Percentiles rank a stretch among this genome's conserved stretches.
Conservation (phyloP, 73 alveolate species). For the Paramecium tetraurelia region DNA sequence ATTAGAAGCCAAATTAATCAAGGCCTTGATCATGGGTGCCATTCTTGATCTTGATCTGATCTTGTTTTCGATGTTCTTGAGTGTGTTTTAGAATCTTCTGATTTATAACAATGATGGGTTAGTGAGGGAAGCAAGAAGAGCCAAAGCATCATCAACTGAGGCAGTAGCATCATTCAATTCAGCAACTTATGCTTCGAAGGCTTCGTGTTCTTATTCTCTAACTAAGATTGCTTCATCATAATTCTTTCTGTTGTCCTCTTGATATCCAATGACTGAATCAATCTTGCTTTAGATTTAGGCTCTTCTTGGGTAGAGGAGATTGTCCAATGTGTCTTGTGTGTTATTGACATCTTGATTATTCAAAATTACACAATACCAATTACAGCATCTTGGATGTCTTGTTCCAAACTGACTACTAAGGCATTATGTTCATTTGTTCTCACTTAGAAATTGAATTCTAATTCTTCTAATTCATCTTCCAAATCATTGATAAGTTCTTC, state of each 20-base stretch:
- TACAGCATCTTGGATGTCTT: conserved; percentile 41
- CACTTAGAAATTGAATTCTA: conserved; percentile 9
- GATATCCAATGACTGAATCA: neutral
- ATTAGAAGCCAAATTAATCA: neutral
- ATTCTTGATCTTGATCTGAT: conserved; percentile 38
- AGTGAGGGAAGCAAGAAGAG: neutral
- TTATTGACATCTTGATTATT: neutral
- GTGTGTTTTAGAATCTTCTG: conserved; percentile 35
- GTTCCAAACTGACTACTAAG: neutral
- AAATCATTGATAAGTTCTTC: conserved; percentile 22
- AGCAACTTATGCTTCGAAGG: conserved; percentile 3
- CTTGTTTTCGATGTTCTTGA: neutral
- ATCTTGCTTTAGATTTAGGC: neutral
- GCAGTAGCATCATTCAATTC: conserved; percentile 44
- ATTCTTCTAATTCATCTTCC: conserved; percentile 1
- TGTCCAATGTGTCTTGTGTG: conserved; percentile 19
- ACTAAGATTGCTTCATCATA: conserved; percentile 36
- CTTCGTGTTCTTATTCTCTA: conserved; percentile 45
- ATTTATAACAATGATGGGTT: conserved; percentile 17
- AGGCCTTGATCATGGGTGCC: conserved; percentile 41
- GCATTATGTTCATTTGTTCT: conserved; percentile 46
- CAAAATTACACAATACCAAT: neutral
- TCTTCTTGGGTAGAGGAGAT: conserved; percentile 1
- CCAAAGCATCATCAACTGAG: conserved; percentile 35
- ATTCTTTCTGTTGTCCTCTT: conserved; percentile 44